Evolutionary conservation across 768 basidiomycete species (phyloP).

Genomic region (Imleria badia): DNA sequence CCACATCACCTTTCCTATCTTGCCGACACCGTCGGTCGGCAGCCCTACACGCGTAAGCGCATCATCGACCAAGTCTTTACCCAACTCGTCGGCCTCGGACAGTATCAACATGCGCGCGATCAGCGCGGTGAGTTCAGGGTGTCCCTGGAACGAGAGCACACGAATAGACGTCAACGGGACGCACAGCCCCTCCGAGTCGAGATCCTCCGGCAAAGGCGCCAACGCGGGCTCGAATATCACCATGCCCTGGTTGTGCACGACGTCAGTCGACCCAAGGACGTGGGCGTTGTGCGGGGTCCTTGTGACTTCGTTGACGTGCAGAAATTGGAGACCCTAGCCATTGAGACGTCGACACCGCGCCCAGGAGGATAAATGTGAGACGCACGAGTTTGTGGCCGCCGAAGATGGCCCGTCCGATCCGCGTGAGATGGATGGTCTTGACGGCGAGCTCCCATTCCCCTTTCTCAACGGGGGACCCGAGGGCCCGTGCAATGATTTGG

Average conservation of each 20-base stretch:
- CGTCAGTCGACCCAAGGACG: neutral
- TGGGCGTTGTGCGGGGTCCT: neutral
- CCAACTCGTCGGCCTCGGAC: neutral
- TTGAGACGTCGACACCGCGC: too few species aligned
- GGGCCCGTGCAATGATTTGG: too few species aligned
- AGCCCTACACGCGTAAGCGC: neutral
- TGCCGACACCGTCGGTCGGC: neutral
- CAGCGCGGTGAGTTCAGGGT: neutral
- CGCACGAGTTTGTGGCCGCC: too few species aligned
- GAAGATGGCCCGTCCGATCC: too few species aligned
- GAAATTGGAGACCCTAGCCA: neutral
- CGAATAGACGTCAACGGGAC: neutral
- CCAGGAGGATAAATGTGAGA: too few species aligned
- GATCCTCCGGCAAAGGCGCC: neutral
- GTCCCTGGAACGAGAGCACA: neutral
- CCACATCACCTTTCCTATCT: neutral
- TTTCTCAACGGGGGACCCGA: too few species aligned
- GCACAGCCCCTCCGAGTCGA: neutral
- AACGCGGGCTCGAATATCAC: neutral
- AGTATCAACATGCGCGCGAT: neutral
- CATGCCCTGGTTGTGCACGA: neutral
- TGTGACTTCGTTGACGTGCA: neutral
- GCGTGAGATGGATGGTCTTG: too few species aligned
- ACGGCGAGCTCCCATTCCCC: too few species aligned
- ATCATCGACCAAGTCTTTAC: neutral